Conservation (phyloP, 192 early-diverging fungal species). For the Umbelopsis sp. region DNA sequence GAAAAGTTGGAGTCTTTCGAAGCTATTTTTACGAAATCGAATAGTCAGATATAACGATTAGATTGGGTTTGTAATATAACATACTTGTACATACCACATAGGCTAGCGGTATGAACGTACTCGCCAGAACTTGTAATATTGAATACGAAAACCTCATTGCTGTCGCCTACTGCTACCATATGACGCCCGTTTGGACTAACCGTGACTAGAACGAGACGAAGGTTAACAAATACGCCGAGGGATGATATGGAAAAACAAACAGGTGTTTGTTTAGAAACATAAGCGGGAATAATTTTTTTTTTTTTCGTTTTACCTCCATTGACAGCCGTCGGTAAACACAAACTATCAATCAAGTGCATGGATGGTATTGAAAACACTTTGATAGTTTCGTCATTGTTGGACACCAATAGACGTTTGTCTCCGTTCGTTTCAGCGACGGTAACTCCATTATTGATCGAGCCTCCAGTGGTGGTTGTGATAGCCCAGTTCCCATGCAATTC, state of each 20-base stretch:
- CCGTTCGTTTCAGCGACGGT: conserved; percentile 59
- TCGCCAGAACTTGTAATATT: conserved; percentile 66
- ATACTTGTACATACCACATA: conserved; percentile 12
- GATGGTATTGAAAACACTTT: conserved; percentile 85
- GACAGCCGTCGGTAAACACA: conserved; percentile 87
- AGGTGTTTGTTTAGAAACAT: not conserved
- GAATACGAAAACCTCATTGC: conserved; percentile 84
- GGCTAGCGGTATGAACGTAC: conserved; percentile 48
- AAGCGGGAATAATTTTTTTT: not conserved
- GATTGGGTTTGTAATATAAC: not conserved
- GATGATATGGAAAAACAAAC: conserved; percentile 8
- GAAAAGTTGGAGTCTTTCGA: conserved; percentile 89
- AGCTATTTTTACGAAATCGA: conserved; percentile 37
- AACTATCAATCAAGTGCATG: conserved; percentile 70
- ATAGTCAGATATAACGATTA: not conserved
- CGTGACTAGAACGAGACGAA: conserved; percentile 48
- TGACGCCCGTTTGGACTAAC: conserved; percentile 91
- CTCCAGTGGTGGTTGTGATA: conserved; percentile 57
- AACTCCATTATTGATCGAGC: conserved; percentile 89
- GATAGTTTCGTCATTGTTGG: conserved; percentile 95
- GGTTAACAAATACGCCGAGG: not conserved
- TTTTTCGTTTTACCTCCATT: conserved; percentile 65
- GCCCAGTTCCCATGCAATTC: conserved; percentile 59
- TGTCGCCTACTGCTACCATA: conserved; percentile 92
- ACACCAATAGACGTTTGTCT: conserved; percentile 77